Evolutionary conservation across 805 yeast genomes (phyloP), one percentile per base, ranked within the genome.

Genomic region (Ogataea nakhonphanomensis): DNA sequence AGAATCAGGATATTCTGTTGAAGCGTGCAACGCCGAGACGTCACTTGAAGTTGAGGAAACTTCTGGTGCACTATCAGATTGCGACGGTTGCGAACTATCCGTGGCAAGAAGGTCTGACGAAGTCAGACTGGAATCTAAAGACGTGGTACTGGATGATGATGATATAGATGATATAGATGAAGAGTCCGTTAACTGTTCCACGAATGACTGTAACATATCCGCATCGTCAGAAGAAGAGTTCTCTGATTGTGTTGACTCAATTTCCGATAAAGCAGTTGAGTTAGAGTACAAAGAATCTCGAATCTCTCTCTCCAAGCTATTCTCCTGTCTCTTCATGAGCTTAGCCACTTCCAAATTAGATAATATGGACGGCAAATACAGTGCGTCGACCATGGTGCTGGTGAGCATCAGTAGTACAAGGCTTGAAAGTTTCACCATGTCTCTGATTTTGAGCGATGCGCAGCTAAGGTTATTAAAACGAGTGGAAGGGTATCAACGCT

Each of bases 311-410:
- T 30, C 21, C 3, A 10, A 10, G 3, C 32, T 35, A 9, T 7
- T 3, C 8, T 29, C 33, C 10, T 26, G 46, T 41, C 50, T 32
- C 20, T 46, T 49, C 30, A 37, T 27, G 2, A 46, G 33, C 14
- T 34, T 34, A 7, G 25, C 28, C 8, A 37, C 20, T 12, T 49
- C 50, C 13, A 12, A 28, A 11, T 30, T 13, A 15, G 40, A 31
- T 34, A 46, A 43, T 9, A 46, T 13, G 17, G 44, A 26, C 2
- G 42, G 43, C 12, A 39, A 25, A 20, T 39, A 39, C 21, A 39
- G 10, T 15, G 34, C 43, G 6, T 39, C 23, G 14, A 25, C 38
- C 32, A 24, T 20, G 27, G 33, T 29, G 21, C 24, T 10, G 12
- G 25, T 22, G 14, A 39, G 17, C 7, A 13, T 10, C 10, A 39